Evolutionary conservation across 2,329 filamentous ascomycete species (phyloP).

Genomic region (Aspergillus fructus): DNA sequence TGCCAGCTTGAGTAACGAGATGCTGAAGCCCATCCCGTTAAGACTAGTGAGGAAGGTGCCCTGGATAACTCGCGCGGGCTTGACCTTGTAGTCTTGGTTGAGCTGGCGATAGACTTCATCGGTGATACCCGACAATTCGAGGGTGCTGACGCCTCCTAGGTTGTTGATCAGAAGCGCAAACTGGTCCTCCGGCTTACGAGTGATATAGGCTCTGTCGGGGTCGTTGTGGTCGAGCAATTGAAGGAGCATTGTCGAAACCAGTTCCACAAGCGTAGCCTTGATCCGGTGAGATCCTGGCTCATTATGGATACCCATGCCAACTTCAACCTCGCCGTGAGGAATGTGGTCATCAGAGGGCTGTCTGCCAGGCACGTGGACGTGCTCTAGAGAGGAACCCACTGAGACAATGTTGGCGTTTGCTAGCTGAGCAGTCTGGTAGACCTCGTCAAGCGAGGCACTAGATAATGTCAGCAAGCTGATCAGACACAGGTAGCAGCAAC

Average conservation of each 20-base stretch:
- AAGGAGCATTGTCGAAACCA: constrained; percentile 62
- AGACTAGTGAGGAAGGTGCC: constrained; percentile 72
- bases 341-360: constrained; percentile 54
- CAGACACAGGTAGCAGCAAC: neutral
- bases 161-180: constrained; percentile 69
- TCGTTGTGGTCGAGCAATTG: constrained; percentile 64
- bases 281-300: constrained; percentile 57
- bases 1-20: constrained; percentile 63
- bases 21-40: constrained; percentile 70
- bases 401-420: constrained; percentile 76
- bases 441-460: constrained; percentile 62
- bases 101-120: constrained; percentile 65
- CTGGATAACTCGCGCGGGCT: constrained; percentile 60
- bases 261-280: constrained; percentile 48
- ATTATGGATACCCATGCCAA: constrained; percentile 75
- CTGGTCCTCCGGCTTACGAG: constrained; percentile 57
- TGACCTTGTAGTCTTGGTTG: constrained; percentile 57
- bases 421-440: constrained; percentile 69
- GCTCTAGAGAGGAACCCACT: constrained; percentile 80
- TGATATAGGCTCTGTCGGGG: constrained; percentile 62
- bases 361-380: constrained; percentile 90
- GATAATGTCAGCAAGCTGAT: neutral
- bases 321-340: constrained; percentile 59
- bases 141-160: constrained; percentile 64
- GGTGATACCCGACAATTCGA: constrained; percentile 67